Base-by-base conservation (phyloP, 2,329 filamentous ascomycete species). In the Diplodia sapinea region DNA sequence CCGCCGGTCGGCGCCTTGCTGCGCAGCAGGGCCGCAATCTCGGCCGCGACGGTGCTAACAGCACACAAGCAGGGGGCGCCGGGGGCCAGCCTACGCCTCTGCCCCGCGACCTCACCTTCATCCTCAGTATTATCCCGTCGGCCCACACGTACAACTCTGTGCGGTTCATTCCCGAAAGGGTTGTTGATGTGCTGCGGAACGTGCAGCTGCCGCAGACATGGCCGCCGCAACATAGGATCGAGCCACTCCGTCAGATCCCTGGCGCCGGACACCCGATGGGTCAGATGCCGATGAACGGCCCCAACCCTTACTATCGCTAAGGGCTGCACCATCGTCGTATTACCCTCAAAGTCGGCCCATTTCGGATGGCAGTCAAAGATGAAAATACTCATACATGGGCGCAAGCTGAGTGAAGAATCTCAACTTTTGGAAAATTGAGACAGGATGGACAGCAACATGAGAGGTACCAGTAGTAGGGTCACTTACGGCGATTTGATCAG, bases 1-100 rank as follows among this genome's bases (percentile, higher is more conserved):
- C 92, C 1, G 93, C 94, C 47, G 92, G 93, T 31, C 89, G 94
- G 67, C 89, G 94, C 43, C 84, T 96, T 26, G 92, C 95, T 73
- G 91, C 95, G 75, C 89, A 92, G 70, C 84, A 84, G 68, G 56
- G 55, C 20, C 80, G 84, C 55, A 80, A 82, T 75, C 69, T 79
- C 73, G 68, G 66, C 38, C 70, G 70, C 43, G 65, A 67, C 11
- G 56, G 65, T 20, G 33, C 65, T 8, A 50, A 20, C 50, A 56
- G 47, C 40, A 62, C 70, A 47, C 69, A 73, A 56, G 73, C 71
- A 64, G 71, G 69, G 29, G 68, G 75, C 2, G 70, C 67, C 54
- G 33, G 71, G 36, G 17, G 73, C 73, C 75, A 78, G 72, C 85
- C 88, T 12, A 85, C 90, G 2, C 88, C 91, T 0, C 85, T 97